Percentiles rank a stretch among this genome's conserved stretches.
phyloP scores from a whole-genome alignment of 1,139 yeast species.

The Citeromyces hawaiiensis region DNA sequence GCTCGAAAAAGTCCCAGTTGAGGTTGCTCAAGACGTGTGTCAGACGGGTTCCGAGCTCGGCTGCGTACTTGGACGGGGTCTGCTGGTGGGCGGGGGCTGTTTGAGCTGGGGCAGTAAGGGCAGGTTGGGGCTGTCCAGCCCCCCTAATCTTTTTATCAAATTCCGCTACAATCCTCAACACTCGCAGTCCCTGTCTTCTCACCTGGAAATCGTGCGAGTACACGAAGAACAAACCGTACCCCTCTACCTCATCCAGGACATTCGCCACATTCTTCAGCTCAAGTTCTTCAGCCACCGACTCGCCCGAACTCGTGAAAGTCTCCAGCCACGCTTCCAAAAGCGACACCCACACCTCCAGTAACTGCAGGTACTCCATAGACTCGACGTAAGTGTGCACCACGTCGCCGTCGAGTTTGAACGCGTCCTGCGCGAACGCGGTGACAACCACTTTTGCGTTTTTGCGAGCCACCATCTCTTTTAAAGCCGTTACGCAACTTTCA shows the following conservation, averaged over 20 bases:
- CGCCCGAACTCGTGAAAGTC: conserved; percentile 27
- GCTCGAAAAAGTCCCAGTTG: conserved; percentile 30
- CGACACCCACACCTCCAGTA: conserved; percentile 65
- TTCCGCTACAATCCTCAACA: conserved; percentile 63
- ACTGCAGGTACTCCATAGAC: conserved; percentile 40
- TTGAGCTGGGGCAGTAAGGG: conserved; percentile 2
- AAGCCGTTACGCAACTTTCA: conserved; percentile 45
- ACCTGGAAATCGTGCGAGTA: conserved; percentile 78
- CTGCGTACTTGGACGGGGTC: conserved; percentile 47
- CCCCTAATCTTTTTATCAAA: conserved; percentile 63
- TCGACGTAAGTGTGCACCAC: conserved; percentile 19
- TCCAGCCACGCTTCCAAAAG: conserved; percentile 71
- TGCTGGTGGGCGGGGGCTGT: conserved; percentile 32
- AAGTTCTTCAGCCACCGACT: conserved; percentile 41
- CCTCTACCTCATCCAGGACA: conserved; percentile 87
- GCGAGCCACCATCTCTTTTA: conserved; percentile 52
- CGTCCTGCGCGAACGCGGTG: conserved; percentile 64
- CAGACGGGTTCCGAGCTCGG: conserved; percentile 66
- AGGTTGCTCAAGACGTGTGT: conserved; percentile 64
- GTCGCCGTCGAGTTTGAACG: conserved; percentile 70
- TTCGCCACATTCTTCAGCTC: conserved; percentile 74
- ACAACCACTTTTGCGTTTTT: conserved; percentile 63
- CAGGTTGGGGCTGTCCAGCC: background rate
- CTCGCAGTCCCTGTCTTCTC: conserved; percentile 61
- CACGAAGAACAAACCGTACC: conserved; percentile 83